phyloP scores from a whole-genome alignment of 139 green algal species.

The Chlamydomonas sp. region DNA sequence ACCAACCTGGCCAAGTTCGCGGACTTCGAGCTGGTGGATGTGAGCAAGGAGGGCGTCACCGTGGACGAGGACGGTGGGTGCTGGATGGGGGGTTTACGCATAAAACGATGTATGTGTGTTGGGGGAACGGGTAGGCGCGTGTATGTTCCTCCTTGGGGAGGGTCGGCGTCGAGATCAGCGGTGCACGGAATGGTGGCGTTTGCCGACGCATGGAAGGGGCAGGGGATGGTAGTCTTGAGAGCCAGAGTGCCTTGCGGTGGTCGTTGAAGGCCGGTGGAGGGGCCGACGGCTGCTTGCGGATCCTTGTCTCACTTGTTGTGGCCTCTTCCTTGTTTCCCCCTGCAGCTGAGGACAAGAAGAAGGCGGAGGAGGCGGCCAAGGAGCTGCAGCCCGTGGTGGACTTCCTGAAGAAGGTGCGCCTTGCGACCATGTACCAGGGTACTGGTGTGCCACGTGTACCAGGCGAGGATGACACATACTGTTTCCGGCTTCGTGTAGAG shows the following conservation, averaged over 20 bases:
- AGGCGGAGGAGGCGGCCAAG: slow-evolving; percentile 30
- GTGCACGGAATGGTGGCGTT: no score
- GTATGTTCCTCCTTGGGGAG: no score
- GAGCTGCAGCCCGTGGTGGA: slow-evolving; percentile 81
- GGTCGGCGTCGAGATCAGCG: no score
- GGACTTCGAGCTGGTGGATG: slow-evolving; percentile 85
- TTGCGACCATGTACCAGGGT: no score
- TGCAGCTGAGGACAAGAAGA: slow-evolving; percentile 28
- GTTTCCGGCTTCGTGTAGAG: no score
- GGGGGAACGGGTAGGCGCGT: background rate
- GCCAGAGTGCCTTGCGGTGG: no score
- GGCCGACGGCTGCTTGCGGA: no score
- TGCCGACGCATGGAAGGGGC: no score
- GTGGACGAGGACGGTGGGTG: slow-evolving; percentile 29
- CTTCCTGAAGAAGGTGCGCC: slow-evolving; percentile 85
- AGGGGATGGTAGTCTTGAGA: no score
- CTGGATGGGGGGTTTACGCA: slow-evolving; percentile 1
- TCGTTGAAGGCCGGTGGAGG: no score
- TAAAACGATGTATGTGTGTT: background rate
- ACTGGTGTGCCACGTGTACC: no score
- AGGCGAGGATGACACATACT: no score
- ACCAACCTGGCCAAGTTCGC: slow-evolving; percentile 87
- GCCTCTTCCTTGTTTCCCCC: background rate
- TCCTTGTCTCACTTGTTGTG: background rate
- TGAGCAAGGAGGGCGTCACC: slow-evolving; percentile 90